phyloP scores from a whole-genome alignment of 495 filamentous ascomycete genomes.

The Cetradonia linearis region DNA sequence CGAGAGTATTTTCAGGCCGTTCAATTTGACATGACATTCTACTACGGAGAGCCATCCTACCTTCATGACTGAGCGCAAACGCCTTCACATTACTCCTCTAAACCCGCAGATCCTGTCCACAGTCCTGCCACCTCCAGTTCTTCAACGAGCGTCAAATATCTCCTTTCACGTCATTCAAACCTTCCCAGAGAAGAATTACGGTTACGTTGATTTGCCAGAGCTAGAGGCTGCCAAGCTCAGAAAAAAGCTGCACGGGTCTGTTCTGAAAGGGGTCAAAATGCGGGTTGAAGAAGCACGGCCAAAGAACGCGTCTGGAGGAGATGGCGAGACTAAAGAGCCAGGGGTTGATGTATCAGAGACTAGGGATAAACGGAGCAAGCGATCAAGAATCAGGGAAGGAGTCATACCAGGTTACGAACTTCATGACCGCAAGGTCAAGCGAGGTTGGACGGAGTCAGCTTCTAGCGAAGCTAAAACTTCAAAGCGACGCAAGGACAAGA shows the following conservation, averaged over 20 bases:
- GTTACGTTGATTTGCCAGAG: conserved; percentile 70
- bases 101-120: conserved; percentile 57
- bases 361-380: conserved; percentile 30
- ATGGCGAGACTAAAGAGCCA: conserved; percentile 6
- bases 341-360: conserved; percentile 11
- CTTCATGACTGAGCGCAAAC: conserved; percentile 30
- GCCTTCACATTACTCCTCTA: conserved; percentile 82
- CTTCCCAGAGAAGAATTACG: conserved; percentile 83
- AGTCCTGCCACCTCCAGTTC: conserved; percentile 43
- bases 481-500: conserved; percentile 40
- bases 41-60: neutral
- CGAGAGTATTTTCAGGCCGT: neutral
- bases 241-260: conserved; percentile 85
- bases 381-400: conserved; percentile 52
- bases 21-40: neutral
- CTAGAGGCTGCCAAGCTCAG: conserved; percentile 79
- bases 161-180: conserved; percentile 76
- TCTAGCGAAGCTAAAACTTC: conserved; percentile 35
- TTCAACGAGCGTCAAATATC: conserved; percentile 52
- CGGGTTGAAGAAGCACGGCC: conserved; percentile 69
- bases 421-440: conserved; percentile 65
- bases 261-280: conserved; percentile 77
- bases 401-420: conserved; percentile 63
- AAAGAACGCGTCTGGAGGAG: conserved; percentile 31
- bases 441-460: conserved; percentile 75